A percentile compares a stretch with the other conserved stretches of the same genome.
Evolutionary conservation across 192 early-diverging fungal species (phyloP).

Genomic region (Globomyces pollinis-pini): DNA sequence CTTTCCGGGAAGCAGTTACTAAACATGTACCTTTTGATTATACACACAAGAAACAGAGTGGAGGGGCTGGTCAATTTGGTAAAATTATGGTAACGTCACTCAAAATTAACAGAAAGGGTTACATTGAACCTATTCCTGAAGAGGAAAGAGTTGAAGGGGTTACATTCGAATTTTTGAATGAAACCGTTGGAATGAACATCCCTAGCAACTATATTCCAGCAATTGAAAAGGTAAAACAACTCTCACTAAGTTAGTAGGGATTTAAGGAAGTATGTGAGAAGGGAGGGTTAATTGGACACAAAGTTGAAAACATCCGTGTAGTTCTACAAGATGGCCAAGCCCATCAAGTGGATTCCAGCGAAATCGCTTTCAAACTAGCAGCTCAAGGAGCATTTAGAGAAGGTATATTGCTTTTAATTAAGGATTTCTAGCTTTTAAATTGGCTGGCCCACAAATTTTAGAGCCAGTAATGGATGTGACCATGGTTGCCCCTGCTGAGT

Average conservation of each 20-base stretch:
- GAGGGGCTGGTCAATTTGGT: conserved; percentile 94
- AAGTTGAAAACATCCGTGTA: conserved; percentile 76
- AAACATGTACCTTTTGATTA: conserved; percentile 74
- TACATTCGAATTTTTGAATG: conserved; percentile 65
- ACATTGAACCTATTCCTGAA: conserved; percentile 77
- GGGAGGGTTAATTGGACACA: conserved; percentile 88
- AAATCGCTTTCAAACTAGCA: conserved; percentile 91
- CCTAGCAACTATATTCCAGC: conserved; percentile 88
- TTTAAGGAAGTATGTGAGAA: conserved; percentile 83
- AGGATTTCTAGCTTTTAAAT: conserved; percentile 72
- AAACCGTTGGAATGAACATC: conserved; percentile 91
- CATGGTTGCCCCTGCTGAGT: conserved; percentile 83
- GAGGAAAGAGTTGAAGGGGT: conserved; percentile 52
- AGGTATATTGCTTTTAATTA: conserved; percentile 4
- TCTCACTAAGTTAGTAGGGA: conserved; percentile 40
- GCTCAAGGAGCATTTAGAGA: conserved; percentile 84
- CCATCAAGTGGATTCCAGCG: conserved; percentile 92
- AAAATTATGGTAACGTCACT: too few species aligned
- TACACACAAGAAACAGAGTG: conserved; percentile 98
- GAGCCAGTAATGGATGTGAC: conserved; percentile 97
- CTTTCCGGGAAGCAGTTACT: conserved; percentile 91
- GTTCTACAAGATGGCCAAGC: conserved; percentile 86
- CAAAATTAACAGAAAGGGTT: too few species aligned
- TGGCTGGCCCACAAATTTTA: conserved; percentile 74
- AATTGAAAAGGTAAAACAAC: conserved; percentile 68